Evolutionary conservation across 371 early-diverging fungal genomes (phyloP).

Genomic region (Lichtheimia ornata): DNA sequence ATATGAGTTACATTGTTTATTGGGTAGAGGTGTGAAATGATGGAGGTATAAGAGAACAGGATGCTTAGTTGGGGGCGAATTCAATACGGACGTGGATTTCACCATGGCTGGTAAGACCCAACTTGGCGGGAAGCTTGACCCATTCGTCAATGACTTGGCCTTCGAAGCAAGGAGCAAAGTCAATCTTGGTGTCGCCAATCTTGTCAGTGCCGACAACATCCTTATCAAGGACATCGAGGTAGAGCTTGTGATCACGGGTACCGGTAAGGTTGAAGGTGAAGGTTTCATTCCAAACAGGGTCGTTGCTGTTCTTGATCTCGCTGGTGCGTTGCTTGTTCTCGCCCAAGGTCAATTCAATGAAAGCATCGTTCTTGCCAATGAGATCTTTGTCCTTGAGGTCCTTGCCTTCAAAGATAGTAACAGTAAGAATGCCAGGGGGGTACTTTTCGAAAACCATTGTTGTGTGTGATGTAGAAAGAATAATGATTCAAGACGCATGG

Average conservation of each 20-base stretch:
- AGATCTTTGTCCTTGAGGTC: conserved; percentile 38
- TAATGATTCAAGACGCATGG: too few relatives aligned
- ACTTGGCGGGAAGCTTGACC: conserved; percentile 39
- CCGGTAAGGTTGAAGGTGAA: conserved; percentile 44
- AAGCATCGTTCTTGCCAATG: conserved; percentile 19
- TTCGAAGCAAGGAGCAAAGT: conserved; percentile 28
- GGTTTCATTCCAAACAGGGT: conserved; percentile 48
- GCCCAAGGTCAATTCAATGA: not conserved
- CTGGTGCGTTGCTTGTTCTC: conserved; percentile 38
- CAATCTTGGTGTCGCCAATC: conserved; percentile 36
- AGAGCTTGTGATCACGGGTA: conserved; percentile 33
- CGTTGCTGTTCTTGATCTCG: conserved; percentile 28
- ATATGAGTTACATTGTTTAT: too few relatives aligned
- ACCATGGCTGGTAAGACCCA: conserved; percentile 44
- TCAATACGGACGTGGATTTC: conserved; percentile 36
- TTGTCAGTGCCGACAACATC: conserved; percentile 35
- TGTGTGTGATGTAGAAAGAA: too few relatives aligned
- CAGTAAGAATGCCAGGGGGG: conserved; percentile 33
- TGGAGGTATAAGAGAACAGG: too few relatives aligned
- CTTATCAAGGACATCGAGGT: conserved; percentile 41
- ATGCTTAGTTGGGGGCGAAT: conserved; percentile 28
- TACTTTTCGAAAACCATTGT: not conserved
- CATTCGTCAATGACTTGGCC: conserved; percentile 35
- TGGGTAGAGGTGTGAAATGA: too few relatives aligned
- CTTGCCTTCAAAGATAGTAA: conserved; percentile 34